These are phyloP conservation scores for Rhizopus microsporus DNA, from an alignment of 371 early-diverging fungal genomes.

Conservation along the genomic window DNA sequence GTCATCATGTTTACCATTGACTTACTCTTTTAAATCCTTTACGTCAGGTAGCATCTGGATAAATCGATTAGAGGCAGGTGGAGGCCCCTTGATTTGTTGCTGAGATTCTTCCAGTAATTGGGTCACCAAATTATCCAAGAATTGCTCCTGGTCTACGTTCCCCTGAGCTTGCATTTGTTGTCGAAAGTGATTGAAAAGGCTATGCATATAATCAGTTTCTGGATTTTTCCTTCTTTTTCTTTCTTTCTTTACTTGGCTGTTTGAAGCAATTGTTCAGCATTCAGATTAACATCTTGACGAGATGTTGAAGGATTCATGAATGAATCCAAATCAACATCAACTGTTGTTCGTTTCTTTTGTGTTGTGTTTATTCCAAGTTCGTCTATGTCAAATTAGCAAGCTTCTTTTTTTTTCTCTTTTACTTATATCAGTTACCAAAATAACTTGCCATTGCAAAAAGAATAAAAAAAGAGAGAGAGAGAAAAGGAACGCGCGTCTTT, in stretches of 20 bases:
- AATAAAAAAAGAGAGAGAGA: not conserved
- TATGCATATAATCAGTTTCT: conserved; percentile 6
- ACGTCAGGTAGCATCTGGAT: conserved; percentile 35
- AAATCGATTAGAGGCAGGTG: conserved; percentile 52
- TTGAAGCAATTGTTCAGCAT: conserved; percentile 35
- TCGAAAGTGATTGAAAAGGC: conserved; percentile 41
- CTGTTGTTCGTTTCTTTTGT: conserved; percentile 18
- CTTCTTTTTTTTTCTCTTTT: too few relatives aligned
- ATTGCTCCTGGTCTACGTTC: conserved; percentile 45
- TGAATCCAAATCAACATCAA: conserved; percentile 41
- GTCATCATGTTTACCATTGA: not conserved
- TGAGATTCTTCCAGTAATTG: conserved; percentile 55
- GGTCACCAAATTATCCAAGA: conserved; percentile 49
- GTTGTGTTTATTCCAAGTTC: conserved; percentile 34
- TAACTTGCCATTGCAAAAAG: conserved; percentile 30
- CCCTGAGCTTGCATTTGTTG: conserved; percentile 43
- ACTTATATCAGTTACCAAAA: conserved; percentile 23
- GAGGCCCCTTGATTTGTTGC: conserved; percentile 49
- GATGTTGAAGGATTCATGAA: conserved; percentile 35
- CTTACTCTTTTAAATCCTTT: conserved; percentile 30
- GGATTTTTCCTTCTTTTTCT: not conserved
- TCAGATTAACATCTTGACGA: not conserved
- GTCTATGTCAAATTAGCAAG: conserved; percentile 14
- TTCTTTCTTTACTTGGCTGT: conserved; percentile 34
- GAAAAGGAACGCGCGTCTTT: not conserved